Conservation (phyloP, 768 basidiomycete species). For the Boletus huronensis region DNA sequence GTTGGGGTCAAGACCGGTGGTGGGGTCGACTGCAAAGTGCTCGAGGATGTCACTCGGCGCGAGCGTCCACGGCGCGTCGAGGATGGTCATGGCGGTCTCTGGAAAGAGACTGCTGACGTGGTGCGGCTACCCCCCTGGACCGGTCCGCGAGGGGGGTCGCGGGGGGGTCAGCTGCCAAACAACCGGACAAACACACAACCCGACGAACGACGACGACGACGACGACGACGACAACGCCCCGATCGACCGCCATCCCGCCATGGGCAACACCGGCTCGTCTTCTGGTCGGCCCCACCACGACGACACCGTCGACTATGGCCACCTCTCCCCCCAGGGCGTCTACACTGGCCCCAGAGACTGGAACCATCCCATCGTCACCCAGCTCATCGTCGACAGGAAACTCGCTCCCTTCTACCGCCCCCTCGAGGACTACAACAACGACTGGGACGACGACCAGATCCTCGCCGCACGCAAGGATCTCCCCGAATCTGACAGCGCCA, state of each 20-base stretch:
- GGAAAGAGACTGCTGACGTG: constrained; percentile 2
- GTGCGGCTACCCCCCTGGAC: not conserved
- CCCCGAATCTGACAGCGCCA: constrained; percentile 47
- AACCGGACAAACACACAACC: constrained; percentile 19
- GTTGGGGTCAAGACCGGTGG: constrained; percentile 58
- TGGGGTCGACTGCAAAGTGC: constrained; percentile 65
- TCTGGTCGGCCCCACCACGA: constrained; percentile 73
- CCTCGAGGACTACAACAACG: constrained; percentile 86
- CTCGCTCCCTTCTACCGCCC: constrained; percentile 97
- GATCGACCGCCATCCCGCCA: constrained; percentile 29
- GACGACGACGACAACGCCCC: not conserved
- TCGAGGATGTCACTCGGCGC: constrained; percentile 65
- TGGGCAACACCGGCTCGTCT: constrained; percentile 83
- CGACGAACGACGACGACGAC: not conserved
- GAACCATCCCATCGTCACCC: constrained; percentile 82
- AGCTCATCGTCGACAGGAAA: constrained; percentile 82
- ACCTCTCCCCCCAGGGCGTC: constrained; percentile 77
- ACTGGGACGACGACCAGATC: constrained; percentile 87
- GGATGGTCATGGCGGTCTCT: constrained; percentile 27
- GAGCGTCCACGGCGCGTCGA: constrained; percentile 80
- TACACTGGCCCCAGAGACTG: constrained; percentile 86
- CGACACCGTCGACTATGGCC: constrained; percentile 80
- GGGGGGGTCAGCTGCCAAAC: constrained; percentile 21
- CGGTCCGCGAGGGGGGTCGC: constrained; percentile 17
- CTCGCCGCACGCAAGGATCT: constrained; percentile 74